Evolutionary conservation across 768 basidiomycete species (phyloP).

Genomic region (Boletus edulis): DNA sequence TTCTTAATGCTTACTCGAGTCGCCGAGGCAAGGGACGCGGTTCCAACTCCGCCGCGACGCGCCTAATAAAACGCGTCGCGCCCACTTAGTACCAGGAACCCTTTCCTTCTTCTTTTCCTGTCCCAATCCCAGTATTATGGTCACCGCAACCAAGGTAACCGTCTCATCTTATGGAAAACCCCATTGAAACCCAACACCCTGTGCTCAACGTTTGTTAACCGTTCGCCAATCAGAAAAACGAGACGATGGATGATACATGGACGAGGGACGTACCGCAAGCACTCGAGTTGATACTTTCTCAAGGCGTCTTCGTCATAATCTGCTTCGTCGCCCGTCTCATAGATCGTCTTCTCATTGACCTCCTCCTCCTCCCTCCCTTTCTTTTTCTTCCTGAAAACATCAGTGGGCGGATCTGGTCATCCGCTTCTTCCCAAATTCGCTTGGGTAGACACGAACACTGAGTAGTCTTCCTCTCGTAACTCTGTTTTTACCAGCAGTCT

Average conservation of each 20-base stretch:
- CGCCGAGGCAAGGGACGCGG: neutral
- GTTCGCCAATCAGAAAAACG: neutral
- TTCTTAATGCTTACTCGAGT: too few relatives aligned
- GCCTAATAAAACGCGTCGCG: slow-evolving; percentile 17
- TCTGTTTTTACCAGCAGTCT: neutral
- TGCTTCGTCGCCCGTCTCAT: slow-evolving; percentile 64
- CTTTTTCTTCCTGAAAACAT: slow-evolving; percentile 67
- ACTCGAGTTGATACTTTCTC: slow-evolving; percentile 88
- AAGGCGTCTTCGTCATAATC: slow-evolving; percentile 89
- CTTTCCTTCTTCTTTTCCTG: too few relatives aligned
- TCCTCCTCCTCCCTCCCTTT: slow-evolving; percentile 46
- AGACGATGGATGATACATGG: neutral
- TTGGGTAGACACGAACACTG: slow-evolving; percentile 85
- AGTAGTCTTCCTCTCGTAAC: slow-evolving; percentile 64
- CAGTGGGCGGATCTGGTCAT: slow-evolving; percentile 76
- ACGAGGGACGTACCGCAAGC: slow-evolving; percentile 64
- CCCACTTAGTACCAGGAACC: neutral
- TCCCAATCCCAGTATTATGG: neutral
- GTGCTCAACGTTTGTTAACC: slow-evolving; percentile 14
- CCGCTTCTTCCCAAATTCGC: slow-evolving; percentile 86
- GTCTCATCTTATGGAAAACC: neutral
- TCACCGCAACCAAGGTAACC: neutral
- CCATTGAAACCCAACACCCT: slow-evolving; percentile 36
- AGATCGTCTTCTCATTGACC: slow-evolving; percentile 61
- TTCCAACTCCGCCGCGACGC: slow-evolving; percentile 18